A percentile compares a stretch with the other conserved stretches of the same genome.
These are phyloP conservation scores for Penicillium sp. DNA, from an alignment of 2,329 filamentous ascomycete genomes.

Conservation along the genomic window DNA sequence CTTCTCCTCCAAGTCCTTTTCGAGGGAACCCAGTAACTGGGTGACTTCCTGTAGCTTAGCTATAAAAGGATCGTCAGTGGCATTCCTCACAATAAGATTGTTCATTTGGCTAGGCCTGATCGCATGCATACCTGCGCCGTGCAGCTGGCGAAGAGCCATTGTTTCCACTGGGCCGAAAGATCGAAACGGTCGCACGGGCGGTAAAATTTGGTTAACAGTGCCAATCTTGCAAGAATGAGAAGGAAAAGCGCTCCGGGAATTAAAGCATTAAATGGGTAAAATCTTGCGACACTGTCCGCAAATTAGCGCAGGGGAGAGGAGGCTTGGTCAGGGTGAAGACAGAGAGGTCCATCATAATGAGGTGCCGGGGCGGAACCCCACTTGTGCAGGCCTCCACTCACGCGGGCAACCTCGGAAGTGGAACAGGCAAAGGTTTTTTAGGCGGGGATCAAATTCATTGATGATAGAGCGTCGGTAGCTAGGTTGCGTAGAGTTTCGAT, in stretches of 20 bases:
- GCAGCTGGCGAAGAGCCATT: constrained; percentile 29
- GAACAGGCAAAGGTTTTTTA: too few species aligned
- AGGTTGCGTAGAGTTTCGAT: too few species aligned
- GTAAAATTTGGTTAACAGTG: background rate
- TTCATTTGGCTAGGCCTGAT: background rate
- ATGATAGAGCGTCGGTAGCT: too few species aligned
- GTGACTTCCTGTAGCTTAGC: constrained; percentile 70
- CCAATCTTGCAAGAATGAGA: background rate
- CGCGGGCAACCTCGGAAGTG: background rate
- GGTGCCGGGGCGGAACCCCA: background rate
- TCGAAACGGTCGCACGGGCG: background rate
- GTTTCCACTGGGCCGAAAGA: background rate
- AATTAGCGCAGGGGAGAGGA: background rate
- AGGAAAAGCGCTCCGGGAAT: background rate
- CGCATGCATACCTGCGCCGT: constrained; percentile 28
- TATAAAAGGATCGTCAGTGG: constrained; percentile 32
- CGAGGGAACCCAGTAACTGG: constrained; percentile 62
- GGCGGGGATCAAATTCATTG: too few species aligned
- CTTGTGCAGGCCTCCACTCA: background rate
- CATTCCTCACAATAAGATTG: background rate
- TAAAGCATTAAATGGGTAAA: background rate
- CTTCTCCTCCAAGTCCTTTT: constrained; percentile 61
- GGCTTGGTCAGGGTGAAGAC: background rate
- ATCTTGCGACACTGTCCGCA: background rate
- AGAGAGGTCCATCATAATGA: background rate